Conservation (phyloP, 169 alveolate genomes). For the Plasmodium adleri region DNA sequence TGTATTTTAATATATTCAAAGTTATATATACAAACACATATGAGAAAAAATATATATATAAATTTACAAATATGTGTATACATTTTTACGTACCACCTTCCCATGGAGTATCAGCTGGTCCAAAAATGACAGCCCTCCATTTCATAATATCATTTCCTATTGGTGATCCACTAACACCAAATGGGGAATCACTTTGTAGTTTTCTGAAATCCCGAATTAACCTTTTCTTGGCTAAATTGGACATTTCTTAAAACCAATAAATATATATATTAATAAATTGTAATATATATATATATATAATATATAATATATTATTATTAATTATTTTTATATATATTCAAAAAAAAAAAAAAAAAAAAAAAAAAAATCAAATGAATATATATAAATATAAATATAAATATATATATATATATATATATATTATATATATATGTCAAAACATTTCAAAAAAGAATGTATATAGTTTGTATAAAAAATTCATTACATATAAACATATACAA, state of each 20-base stretch:
- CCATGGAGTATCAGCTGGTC: slow-evolving; percentile 99
- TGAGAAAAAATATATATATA: neutral
- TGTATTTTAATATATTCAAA: too few relatives aligned
- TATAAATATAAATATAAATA: neutral
- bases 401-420: neutral
- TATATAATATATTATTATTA: neutral
- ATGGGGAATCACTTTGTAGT: slow-evolving; percentile 93
- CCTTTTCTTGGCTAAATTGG: slow-evolving; percentile 87
- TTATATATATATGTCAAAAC: neutral
- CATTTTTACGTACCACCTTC: slow-evolving; percentile 92
- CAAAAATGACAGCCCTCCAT: slow-evolving; percentile 98
- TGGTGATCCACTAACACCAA: slow-evolving; percentile 96
- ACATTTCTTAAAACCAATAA: slow-evolving; percentile 31
- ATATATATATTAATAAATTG: slow-evolving; percentile 2
- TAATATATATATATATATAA: neutral
- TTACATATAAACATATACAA: too few relatives aligned
- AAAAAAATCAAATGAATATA: neutral
- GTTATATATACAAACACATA: neutral
- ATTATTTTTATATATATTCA: neutral
- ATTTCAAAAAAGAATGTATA: too few relatives aligned
- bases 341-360: neutral
- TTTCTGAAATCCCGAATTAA: slow-evolving; percentile 94
- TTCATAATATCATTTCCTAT: slow-evolving; percentile 94
- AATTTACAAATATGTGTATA: neutral
- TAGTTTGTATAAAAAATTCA: too few relatives aligned